Base-by-base conservation (phyloP, 805 yeast species). In the Brettanomyces nanus region DNA sequence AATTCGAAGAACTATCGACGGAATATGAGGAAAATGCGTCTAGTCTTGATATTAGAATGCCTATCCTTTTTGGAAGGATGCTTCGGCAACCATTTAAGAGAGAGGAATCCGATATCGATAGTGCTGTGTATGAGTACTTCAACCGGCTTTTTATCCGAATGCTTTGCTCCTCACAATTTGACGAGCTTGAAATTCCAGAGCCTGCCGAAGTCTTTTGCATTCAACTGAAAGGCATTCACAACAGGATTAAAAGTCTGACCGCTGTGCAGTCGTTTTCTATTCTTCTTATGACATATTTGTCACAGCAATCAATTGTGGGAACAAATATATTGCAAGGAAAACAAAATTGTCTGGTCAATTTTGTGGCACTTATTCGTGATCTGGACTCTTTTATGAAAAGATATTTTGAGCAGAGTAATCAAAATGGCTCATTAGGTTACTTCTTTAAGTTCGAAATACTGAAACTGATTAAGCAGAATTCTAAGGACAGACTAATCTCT, bases 1-100 rank as follows among this genome's bases (percentile, higher is more conserved):
- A 51, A 9, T 48, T 47, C 36, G 55, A 51, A 37, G n/a, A n/a
- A n/a, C n/a, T n/a, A n/a, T n/a, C n/a, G n/a, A 40, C 47, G 23
- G 50, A 47, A 15, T 33, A 47, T 29, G 44, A 47, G 35, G 51
- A 45, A n/a, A 37, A 40, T 35, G 34, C 36, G 21, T 31, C 41
- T 29, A 32, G 49, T 6, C 33, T 48, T 19, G 44, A 48, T 25
- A n/a, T 45, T 23, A 30, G 54, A 21, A 46, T 38, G 29, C 50
- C 54, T 15, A 48, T 41, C 30, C 33, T 47, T 22, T 50, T 42
- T 38, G 34, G 33, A 15, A 29, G 35, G 30, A 44, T 47, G 48
- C 28, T 36, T 9, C 11, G 22, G 15, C 6, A 11, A 10, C 14
- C 9, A 28, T 26, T 14, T 13, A 3, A 21, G 7, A 32, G 23